These are phyloP conservation scores for Mucor saturninus DNA, from an alignment of 371 early-diverging fungal genomes.

Conservation along the genomic window DNA sequence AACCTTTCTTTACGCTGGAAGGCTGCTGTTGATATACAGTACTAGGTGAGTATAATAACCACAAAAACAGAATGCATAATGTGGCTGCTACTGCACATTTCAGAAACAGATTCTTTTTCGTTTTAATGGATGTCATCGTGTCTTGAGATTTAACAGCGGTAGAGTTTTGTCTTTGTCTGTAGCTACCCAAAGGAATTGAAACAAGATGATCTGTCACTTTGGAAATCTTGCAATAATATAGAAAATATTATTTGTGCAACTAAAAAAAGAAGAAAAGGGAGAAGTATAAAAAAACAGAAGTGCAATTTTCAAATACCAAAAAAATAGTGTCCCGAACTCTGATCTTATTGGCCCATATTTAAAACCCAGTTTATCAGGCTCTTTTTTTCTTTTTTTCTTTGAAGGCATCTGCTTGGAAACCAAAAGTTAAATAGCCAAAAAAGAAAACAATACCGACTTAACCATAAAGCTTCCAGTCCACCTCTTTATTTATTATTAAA, in stretches of 20 bases:
- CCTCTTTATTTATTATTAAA: too few relatives aligned
- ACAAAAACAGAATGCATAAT: conserved; percentile 16
- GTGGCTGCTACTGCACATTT: conserved; percentile 17
- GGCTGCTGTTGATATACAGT: background rate
- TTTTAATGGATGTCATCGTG: conserved; percentile 24
- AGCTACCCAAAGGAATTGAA: conserved; percentile 11
- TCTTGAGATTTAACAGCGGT: conserved; percentile 11
- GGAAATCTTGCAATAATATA: background rate
- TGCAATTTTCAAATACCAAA: too few relatives aligned
- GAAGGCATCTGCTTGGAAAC: too few relatives aligned
- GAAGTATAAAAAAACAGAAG: too few relatives aligned
- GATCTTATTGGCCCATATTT: too few relatives aligned
- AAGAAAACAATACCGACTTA: too few relatives aligned
- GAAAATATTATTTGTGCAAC: background rate
- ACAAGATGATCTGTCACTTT: conserved; percentile 13
- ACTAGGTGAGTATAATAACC: conserved; percentile 17
- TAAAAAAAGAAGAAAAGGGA: background rate
- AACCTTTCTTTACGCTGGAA: background rate
- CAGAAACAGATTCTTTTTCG: conserved; percentile 24
- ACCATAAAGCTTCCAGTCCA: too few relatives aligned
- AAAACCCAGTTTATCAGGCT: too few relatives aligned
- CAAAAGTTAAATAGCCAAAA: too few relatives aligned
- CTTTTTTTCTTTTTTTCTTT: too few relatives aligned
- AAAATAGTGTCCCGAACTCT: too few relatives aligned
- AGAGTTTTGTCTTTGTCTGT: conserved; percentile 8